Evolutionary conservation across 352 stramenopile genomes (phyloP).

Genomic region (Thalassiosira exigua): DNA sequence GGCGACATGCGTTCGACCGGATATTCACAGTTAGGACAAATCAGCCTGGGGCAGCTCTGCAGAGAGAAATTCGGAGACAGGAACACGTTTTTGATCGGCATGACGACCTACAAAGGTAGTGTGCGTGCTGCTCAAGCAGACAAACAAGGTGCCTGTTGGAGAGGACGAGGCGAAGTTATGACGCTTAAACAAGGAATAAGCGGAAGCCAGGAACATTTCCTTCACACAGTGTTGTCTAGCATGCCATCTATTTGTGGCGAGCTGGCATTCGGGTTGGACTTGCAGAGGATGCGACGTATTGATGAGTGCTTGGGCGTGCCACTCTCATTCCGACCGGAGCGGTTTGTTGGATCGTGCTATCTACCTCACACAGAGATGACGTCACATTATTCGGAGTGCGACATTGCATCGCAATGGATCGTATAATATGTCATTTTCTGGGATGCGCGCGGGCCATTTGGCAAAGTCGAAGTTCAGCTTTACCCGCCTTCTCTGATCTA

Average conservation of each 20-base stretch:
- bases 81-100: constrained; percentile 27
- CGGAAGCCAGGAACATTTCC: constrained; percentile 20
- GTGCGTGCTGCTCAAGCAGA: constrained; percentile 27
- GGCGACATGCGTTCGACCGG: constrained; percentile 32
- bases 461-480: no score
- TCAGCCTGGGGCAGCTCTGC: constrained; percentile 33
- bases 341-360: constrained; percentile 37
- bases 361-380: constrained; percentile 22
- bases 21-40: constrained; percentile 25
- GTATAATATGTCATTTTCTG: no score
- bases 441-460: no score
- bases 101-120: constrained; percentile 28
- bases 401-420: no score
- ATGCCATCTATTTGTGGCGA: not conserved
- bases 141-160: constrained; percentile 27
- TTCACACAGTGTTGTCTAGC: not conserved
- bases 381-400: constrained; percentile 21
- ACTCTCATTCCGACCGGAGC: constrained; percentile 17
- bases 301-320: not conserved
- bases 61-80: constrained; percentile 17
- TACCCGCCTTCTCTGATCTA: no score
- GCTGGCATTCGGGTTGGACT: constrained; percentile 1
- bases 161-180: constrained; percentile 11
- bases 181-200: constrained; percentile 3
- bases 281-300: no score